Evolutionary conservation across 2,329 filamentous ascomycete species (phyloP).

Genomic region (Ascocoryne sarcoides): DNA sequence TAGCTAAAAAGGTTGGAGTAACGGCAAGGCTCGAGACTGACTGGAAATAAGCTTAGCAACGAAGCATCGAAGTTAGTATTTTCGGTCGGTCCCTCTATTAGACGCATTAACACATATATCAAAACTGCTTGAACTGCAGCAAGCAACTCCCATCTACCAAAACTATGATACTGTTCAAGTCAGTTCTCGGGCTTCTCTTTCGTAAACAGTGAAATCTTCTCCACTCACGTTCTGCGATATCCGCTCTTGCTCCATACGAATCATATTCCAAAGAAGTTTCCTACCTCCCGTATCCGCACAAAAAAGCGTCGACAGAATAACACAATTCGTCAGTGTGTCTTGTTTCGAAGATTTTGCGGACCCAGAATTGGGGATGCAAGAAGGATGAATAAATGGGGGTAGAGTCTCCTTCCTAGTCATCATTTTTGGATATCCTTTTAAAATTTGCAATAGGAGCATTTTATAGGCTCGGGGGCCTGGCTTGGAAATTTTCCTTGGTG

Average conservation of each 20-base stretch:
- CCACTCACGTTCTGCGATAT: too few relatives aligned
- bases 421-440: conserved; percentile 36
- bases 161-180: too few relatives aligned
- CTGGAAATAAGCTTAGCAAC: too few relatives aligned
- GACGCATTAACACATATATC: conserved; percentile 35
- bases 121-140: conserved; percentile 36
- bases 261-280: conserved; percentile 38
- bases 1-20: too few relatives aligned
- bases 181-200: too few relatives aligned
- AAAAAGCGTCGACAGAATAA: conserved; percentile 35
- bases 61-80: conserved; percentile 35
- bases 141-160: conserved; percentile 33
- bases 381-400: conserved; percentile 36
- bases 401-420: conserved; percentile 31
- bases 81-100: conserved; percentile 37
- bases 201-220: too few relatives aligned
- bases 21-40: too few relatives aligned
- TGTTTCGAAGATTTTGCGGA: conserved; percentile 20
- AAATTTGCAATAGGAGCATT: conserved; percentile 32
- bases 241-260: conserved; percentile 35
- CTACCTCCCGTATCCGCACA: conserved; percentile 28
- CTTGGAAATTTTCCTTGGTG: too few relatives aligned
- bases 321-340: conserved; percentile 34
- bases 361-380: conserved; percentile 21
- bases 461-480: too few relatives aligned